Conservation (phyloP, 495 filamentous ascomycete species). For the Penicillium taxi region DNA sequence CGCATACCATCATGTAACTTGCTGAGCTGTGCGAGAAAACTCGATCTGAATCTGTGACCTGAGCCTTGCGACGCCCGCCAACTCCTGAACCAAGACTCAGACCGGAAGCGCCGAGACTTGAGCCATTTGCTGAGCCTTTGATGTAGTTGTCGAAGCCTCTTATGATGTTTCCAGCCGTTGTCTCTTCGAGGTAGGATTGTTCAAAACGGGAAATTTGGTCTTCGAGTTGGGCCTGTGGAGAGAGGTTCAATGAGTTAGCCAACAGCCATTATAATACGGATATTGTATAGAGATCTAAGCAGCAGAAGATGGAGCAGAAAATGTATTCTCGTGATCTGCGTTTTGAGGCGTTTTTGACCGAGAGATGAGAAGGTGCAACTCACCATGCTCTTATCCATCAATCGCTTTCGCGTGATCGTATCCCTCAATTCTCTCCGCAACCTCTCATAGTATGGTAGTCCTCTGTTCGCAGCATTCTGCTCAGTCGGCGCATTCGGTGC, state of each 20-base stretch:
- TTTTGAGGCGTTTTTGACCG: no score
- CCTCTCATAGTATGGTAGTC: slow-evolving; percentile 65
- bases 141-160: slow-evolving; percentile 96
- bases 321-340: no score
- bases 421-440: slow-evolving; percentile 61
- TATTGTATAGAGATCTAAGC: no score
- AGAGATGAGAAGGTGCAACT: not conserved
- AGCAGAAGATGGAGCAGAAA: no score
- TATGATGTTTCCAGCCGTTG: slow-evolving; percentile 87
- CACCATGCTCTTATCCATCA: slow-evolving; percentile 61
- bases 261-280: no score
- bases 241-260: slow-evolving; percentile 1
- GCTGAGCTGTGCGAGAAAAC: slow-evolving; percentile 47
- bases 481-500: slow-evolving; percentile 27
- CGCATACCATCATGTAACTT: slow-evolving; percentile 43
- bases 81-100: slow-evolving; percentile 38
- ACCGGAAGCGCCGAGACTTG: slow-evolving; percentile 25
- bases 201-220: slow-evolving; percentile 80
- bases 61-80: slow-evolving; percentile 37
- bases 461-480: slow-evolving; percentile 32
- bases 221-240: slow-evolving; percentile 53
- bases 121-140: slow-evolving; percentile 58
- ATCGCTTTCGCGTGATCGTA: slow-evolving; percentile 56
- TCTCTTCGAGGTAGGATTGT: slow-evolving; percentile 83
- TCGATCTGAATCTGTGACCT: slow-evolving; percentile 41